These are phyloP conservation scores for Kwoniella dejecticola DNA, from an alignment of 768 basidiomycete species.

Conservation along the genomic window DNA sequence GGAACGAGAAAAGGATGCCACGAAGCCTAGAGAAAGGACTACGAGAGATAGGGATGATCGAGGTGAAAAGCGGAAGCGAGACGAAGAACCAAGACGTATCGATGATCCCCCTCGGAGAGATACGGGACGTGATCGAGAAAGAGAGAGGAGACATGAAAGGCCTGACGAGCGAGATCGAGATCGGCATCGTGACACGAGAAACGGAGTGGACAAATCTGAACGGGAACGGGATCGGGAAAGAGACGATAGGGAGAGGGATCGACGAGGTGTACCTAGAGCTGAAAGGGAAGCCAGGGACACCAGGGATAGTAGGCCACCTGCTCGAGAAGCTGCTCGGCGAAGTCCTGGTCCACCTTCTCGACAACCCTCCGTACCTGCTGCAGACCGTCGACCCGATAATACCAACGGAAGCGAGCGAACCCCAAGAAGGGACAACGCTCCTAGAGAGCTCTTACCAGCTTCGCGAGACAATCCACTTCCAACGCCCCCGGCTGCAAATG, in stretches of 20 bases:
- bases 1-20: slow-evolving; percentile 24
- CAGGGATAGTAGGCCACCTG: slow-evolving; percentile 8
- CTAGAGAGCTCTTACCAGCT: slow-evolving; percentile 29
- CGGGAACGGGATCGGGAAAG: slow-evolving; percentile 25
- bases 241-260: slow-evolving; percentile 20
- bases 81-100: slow-evolving; percentile 33
- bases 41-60: slow-evolving; percentile 11
- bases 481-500: not conserved
- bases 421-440: slow-evolving; percentile 31
- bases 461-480: not conserved
- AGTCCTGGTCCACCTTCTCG: not conserved
- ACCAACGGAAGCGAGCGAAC: slow-evolving; percentile 30
- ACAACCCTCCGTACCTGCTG: not conserved
- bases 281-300: slow-evolving; percentile 28
- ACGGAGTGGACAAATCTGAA: slow-evolving; percentile 8
- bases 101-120: slow-evolving; percentile 22
- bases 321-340: not conserved
- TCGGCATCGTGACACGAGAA: slow-evolving; percentile 10
- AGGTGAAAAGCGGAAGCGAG: slow-evolving; percentile 29
- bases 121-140: slow-evolving; percentile 20
- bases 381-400: not conserved
- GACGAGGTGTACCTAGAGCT: not conserved
- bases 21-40: slow-evolving; percentile 18
- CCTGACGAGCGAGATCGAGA: slow-evolving; percentile 19
- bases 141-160: slow-evolving; percentile 18